A percentile compares a stretch with the other conserved stretches of the same genome.
These are phyloP conservation scores for Monilinia aucupariae DNA, from an alignment of 2,329 filamentous ascomycete species.

Conservation along the genomic window DNA sequence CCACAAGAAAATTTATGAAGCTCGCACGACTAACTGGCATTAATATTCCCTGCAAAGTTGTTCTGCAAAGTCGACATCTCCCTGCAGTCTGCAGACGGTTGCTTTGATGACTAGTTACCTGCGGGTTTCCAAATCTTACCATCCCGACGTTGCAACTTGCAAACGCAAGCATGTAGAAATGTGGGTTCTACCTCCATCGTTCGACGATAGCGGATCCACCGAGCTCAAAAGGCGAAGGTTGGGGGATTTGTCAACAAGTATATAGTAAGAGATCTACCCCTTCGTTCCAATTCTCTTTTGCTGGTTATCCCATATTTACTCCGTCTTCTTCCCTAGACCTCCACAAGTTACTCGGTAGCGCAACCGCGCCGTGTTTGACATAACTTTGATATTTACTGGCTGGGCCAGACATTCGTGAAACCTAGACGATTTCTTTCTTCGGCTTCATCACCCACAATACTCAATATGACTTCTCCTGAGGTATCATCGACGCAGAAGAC, in stretches of 20 bases:
- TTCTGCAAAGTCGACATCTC: background rate
- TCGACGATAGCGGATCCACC: background rate
- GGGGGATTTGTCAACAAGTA: constrained; percentile 11
- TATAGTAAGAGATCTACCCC: constrained; percentile 8
- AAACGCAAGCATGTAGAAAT: constrained; percentile 11
- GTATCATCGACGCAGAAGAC: constrained; percentile 16
- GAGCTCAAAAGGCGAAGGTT: constrained; percentile 8
- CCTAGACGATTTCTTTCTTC: constrained; percentile 8
- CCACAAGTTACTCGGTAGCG: constrained; percentile 7
- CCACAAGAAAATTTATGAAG: background rate
- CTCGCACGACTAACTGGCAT: background rate
- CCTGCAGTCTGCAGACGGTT: constrained; percentile 5
- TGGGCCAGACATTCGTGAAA: constrained; percentile 9
- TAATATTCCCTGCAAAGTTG: background rate
- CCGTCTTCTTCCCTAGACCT: constrained; percentile 1
- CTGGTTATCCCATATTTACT: background rate
- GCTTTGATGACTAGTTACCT: background rate
- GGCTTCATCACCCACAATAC: background rate
- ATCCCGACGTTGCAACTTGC: constrained; percentile 10
- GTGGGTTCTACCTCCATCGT: background rate
- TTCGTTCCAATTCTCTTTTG: background rate
- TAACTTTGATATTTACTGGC: constrained; percentile 11
- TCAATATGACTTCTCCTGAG: constrained; percentile 8
- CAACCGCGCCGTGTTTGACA: constrained; percentile 13
- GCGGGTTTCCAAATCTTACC: constrained; percentile 9